phyloP scores from a whole-genome alignment of 768 basidiomycete species.

The Amanita molliuscula region DNA sequence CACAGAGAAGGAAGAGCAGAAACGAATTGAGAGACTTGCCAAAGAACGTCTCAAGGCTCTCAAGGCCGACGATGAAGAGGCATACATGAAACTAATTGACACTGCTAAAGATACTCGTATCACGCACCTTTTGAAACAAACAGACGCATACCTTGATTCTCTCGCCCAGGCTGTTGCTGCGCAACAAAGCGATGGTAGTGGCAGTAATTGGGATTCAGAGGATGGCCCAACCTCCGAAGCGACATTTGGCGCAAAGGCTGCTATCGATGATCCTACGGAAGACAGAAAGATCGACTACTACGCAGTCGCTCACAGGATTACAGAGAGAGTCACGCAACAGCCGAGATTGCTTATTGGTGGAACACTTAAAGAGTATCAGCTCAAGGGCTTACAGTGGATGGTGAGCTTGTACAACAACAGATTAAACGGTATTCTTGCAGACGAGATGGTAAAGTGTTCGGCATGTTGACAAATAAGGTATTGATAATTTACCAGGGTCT shows the following conservation, averaged over 20 bases:
- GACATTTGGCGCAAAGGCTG: constrained; percentile 80
- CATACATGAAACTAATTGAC: constrained; percentile 98
- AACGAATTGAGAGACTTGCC: constrained; percentile 87
- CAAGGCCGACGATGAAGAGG: constrained; percentile 97
- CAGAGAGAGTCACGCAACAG: constrained; percentile 74
- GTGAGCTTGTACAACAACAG: constrained; percentile 95
- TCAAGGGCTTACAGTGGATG: constrained; percentile 98
- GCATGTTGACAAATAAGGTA: constrained; percentile 7
- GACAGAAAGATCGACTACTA: constrained; percentile 91
- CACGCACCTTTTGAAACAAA: constrained; percentile 90
- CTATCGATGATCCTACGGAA: constrained; percentile 44
- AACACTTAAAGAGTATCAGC: constrained; percentile 87
- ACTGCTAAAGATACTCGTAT: constrained; percentile 99
- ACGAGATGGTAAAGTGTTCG: constrained; percentile 65
- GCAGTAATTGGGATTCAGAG: constrained; percentile 39
- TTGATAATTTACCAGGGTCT: constrained; percentile 52
- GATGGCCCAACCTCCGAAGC: constrained; percentile 75
- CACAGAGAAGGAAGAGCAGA: constrained; percentile 97
- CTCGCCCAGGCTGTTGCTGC: constrained; percentile 89
- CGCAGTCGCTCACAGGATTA: constrained; percentile 85
- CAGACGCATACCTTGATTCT: constrained; percentile 89
- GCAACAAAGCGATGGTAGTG: constrained; percentile 71
- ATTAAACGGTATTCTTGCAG: constrained; percentile 89
- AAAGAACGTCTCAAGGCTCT: constrained; percentile 98
- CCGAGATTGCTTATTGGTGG: constrained; percentile 75